Evolutionary conservation across 208 protist genomes (phyloP).

Genomic region (Acanthamoeba royreba): DNA sequence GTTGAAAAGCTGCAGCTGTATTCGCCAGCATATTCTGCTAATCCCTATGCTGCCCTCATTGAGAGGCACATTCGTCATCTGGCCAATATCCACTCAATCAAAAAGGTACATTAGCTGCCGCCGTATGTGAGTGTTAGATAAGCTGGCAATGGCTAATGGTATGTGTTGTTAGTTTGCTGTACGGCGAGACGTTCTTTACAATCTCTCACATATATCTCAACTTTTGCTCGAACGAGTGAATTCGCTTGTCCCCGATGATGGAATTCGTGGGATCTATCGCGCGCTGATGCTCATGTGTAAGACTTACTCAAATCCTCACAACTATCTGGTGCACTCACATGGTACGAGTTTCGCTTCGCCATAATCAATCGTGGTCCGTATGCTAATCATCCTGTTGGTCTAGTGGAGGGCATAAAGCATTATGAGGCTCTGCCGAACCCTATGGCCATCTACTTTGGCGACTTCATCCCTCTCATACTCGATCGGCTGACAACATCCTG

Average conservation of each 20-base stretch:
- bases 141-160: background rate
- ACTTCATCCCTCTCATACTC: conserved; percentile 24
- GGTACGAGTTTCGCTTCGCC: background rate
- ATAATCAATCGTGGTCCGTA: background rate
- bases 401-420: background rate
- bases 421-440: conserved; percentile 37
- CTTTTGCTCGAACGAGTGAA: background rate
- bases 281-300: background rate
- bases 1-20: background rate
- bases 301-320: background rate
- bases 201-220: background rate
- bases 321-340: background rate
- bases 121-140: background rate
- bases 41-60: background rate
- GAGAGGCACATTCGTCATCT: conserved; percentile 5
- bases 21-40: background rate
- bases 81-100: background rate
- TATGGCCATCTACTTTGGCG: conserved; percentile 33
- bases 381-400: background rate
- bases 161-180: background rate
- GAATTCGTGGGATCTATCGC: background rate
- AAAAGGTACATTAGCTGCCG: background rate
- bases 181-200: background rate
- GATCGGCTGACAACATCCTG: conserved; percentile 1
- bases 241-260: background rate